Evolutionary conservation across 768 basidiomycete species (phyloP).

Genomic region (Neoboletus magnificus): DNA sequence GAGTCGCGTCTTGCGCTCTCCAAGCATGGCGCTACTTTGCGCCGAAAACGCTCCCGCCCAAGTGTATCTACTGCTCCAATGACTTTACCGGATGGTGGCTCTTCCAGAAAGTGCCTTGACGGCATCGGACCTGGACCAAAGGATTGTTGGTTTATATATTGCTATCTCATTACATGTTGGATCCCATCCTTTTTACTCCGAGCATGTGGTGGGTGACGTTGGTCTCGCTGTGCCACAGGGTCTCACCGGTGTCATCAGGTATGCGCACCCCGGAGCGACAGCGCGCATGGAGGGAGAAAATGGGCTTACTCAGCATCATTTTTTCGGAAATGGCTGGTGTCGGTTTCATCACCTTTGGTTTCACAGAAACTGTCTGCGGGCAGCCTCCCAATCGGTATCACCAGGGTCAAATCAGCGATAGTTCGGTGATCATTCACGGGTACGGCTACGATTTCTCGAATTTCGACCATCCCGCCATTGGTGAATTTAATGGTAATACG

Average conservation of each 20-base stretch:
- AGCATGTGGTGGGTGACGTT: conserved; percentile 63
- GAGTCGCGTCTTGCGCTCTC: conserved; percentile 91
- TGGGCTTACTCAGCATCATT: conserved; percentile 85
- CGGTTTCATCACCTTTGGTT: conserved; percentile 98
- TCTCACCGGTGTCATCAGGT: conserved; percentile 44
- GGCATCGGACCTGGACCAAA: conserved; percentile 84
- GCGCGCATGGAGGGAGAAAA: conserved; percentile 98
- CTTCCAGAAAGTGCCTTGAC: conserved; percentile 55
- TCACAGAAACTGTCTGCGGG: conserved; percentile 92
- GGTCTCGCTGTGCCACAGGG: not conserved
- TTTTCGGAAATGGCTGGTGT: conserved; percentile 84
- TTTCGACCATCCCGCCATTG: conserved; percentile 78
- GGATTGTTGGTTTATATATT: conserved; percentile 95
- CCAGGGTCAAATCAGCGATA: conserved; percentile 69
- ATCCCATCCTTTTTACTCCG: conserved; percentile 77
- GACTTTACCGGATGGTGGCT: conserved; percentile 35
- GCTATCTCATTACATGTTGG: conserved; percentile 76
- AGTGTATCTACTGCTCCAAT: conserved; percentile 39
- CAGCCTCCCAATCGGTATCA: conserved; percentile 81
- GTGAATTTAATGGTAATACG: conserved; percentile 68
- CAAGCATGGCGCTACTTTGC: conserved; percentile 77
- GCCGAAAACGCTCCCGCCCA: conserved; percentile 58
- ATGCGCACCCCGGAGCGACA: conserved; percentile 90
- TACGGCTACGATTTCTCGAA: conserved; percentile 87
- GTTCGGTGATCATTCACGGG: conserved; percentile 91